phyloP scores from a whole-genome alignment of 352 stramenopile species.

The Phytophthora pluvialis region DNA sequence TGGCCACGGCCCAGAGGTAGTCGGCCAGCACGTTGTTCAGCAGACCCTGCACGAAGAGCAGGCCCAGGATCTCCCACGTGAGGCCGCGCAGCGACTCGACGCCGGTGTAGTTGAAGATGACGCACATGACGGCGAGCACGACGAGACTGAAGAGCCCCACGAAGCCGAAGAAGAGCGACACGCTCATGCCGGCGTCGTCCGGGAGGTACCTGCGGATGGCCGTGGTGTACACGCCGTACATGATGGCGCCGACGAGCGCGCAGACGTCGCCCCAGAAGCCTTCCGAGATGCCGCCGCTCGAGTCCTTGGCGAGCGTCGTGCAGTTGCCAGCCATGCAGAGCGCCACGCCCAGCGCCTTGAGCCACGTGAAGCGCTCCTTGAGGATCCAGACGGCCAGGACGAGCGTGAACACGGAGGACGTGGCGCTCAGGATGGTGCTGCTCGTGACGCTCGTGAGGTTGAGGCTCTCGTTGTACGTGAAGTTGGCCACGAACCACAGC shows the following conservation, averaged over 20 bases:
- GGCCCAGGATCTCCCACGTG: slow-evolving; percentile 78
- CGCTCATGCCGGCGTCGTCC: slow-evolving; percentile 89
- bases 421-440: slow-evolving; percentile 95
- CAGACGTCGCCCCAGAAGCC: slow-evolving; percentile 70
- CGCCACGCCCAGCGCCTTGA: slow-evolving; percentile 88
- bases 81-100: slow-evolving; percentile 73
- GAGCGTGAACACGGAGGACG: slow-evolving; percentile 95
- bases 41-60: slow-evolving; percentile 91
- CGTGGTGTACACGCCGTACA: slow-evolving; percentile 96
- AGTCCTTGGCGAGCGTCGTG: slow-evolving; percentile 88
- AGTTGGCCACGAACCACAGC: slow-evolving; percentile 97
- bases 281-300: slow-evolving; percentile 37
- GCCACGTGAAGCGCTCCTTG: slow-evolving; percentile 83
- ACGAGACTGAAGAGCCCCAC: slow-evolving; percentile 96
- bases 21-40: slow-evolving; percentile 96
- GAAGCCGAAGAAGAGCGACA: slow-evolving; percentile 96
- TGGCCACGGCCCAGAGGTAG: slow-evolving; percentile 95
- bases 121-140: slow-evolving; percentile 88
- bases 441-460: slow-evolving; percentile 94
- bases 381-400: slow-evolving; percentile 84
- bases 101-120: slow-evolving; percentile 74
- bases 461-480: slow-evolving; percentile 94
- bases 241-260: slow-evolving; percentile 78
- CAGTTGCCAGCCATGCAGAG: slow-evolving; percentile 91
- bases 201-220: slow-evolving; percentile 79